Conservation (phyloP, 139 green algal species). For the Eudorina sp. region DNA sequence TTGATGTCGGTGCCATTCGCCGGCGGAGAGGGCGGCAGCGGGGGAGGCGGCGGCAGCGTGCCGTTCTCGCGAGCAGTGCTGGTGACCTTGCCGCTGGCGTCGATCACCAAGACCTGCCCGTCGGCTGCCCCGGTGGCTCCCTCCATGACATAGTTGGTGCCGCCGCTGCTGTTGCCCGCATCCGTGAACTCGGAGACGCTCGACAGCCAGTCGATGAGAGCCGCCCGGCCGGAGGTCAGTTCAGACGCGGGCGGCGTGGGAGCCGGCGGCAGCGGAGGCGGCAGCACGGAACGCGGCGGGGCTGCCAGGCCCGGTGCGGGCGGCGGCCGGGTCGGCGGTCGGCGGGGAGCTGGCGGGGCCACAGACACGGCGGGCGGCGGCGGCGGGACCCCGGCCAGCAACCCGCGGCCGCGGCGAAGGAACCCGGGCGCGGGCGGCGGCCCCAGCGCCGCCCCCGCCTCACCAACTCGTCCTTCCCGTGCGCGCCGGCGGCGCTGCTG, state of each 20-base stretch:
- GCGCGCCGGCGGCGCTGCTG: neutral
- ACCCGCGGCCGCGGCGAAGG: too few species aligned
- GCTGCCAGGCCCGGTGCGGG: neutral
- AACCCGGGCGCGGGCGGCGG: too few species aligned
- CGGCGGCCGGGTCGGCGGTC: neutral
- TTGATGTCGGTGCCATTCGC: neutral
- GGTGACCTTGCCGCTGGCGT: neutral
- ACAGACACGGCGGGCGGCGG: neutral
- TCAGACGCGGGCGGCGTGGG: neutral
- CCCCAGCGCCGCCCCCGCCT: too few species aligned
- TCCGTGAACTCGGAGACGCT: neutral
- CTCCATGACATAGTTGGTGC: neutral
- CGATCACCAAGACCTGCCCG: neutral
- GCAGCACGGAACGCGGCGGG: neutral
- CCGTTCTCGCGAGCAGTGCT: neutral
- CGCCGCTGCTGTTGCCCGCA: neutral
- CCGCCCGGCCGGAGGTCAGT: neutral
- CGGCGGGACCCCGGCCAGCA: too few species aligned
- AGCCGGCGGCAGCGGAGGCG: neutral
- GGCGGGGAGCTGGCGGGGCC: neutral
- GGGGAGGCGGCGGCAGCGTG: neutral
- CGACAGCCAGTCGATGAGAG: neutral
- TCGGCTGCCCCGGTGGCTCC: too few species aligned
- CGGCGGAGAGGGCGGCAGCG: neutral
- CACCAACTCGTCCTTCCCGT: neutral